These are phyloP conservation scores for Nemania abortiva DNA, from an alignment of 2,329 filamentous ascomycete species.

Conservation along the genomic window DNA sequence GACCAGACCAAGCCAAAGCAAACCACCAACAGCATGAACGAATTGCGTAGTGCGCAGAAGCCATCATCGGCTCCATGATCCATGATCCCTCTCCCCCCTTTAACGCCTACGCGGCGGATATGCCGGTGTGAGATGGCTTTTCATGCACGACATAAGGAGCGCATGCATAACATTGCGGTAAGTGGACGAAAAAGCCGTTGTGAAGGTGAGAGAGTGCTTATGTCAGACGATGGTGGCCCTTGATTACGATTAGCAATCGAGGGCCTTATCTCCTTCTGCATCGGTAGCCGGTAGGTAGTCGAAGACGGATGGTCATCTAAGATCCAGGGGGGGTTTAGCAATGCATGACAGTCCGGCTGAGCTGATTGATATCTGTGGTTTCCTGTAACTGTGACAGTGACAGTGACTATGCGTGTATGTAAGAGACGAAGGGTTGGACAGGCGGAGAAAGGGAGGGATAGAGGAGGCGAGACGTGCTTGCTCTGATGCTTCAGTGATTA, in stretches of 20 bases:
- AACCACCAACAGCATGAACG: not conserved
- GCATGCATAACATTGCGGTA: constrained; percentile 22
- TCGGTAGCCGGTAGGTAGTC: constrained; percentile 24
- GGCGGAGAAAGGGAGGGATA: too few species aligned
- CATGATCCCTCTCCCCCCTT: not conserved
- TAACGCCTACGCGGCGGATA: constrained; percentile 24
- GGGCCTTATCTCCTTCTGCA: constrained; percentile 14
- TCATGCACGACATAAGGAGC: constrained; percentile 29
- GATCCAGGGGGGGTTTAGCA: not conserved
- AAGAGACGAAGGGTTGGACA: not conserved
- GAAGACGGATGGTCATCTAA: constrained; percentile 3
- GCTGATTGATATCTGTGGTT: constrained; percentile 11
- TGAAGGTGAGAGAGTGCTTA: constrained; percentile 24
- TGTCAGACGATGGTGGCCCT: constrained; percentile 24
- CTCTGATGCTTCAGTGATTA: not conserved
- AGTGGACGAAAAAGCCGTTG: constrained; percentile 13
- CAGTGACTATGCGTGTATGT: not conserved
- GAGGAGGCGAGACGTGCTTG: not conserved
- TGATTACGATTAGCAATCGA: constrained; percentile 29
- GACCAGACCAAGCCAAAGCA: not conserved
- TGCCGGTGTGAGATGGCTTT: constrained; percentile 25
- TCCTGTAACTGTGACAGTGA: not conserved
- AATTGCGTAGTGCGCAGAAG: not conserved
- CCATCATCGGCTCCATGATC: not conserved
- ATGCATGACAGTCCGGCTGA: not conserved